phyloP scores from a whole-genome alignment of 495 filamentous ascomycete species.

The Hypomontagnella submonticulosa region DNA sequence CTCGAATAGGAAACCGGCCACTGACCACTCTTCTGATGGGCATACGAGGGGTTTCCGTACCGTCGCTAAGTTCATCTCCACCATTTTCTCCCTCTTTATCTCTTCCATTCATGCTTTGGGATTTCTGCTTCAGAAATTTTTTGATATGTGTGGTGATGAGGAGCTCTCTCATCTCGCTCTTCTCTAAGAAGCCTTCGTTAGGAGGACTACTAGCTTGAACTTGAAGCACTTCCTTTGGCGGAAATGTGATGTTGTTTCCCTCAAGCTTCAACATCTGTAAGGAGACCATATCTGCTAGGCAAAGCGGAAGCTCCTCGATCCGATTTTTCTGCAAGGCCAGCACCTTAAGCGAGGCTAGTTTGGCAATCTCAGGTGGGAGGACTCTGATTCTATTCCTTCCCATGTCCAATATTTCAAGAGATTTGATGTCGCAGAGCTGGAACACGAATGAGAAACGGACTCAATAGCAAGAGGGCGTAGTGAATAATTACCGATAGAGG shows the following conservation, averaged over 20 bases:
- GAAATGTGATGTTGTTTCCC: constrained; percentile 82
- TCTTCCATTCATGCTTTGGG: constrained; percentile 57
- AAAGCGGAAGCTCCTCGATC: constrained; percentile 82
- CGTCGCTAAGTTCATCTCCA: constrained; percentile 73
- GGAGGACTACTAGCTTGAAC: constrained; percentile 57
- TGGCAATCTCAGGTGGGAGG: constrained; percentile 82
- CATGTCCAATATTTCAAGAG: constrained; percentile 91
- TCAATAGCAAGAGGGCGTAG: constrained; percentile 8
- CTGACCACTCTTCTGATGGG: constrained; percentile 78
- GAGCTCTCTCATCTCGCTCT: constrained; percentile 69
- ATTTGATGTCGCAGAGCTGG: constrained; percentile 78
- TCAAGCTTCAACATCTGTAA: constrained; percentile 87
- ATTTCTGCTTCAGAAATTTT: constrained; percentile 73
- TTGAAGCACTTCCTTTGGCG: constrained; percentile 68
- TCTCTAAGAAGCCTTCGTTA: constrained; percentile 57
- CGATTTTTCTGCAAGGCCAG: constrained; percentile 85
- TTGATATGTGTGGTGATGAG: constrained; percentile 79
- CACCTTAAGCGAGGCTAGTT: constrained; percentile 78
- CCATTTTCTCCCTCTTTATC: constrained; percentile 69
- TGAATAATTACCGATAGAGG: constrained; percentile 76
- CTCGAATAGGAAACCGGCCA: constrained; percentile 85
- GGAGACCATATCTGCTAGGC: constrained; percentile 87
- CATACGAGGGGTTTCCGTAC: constrained; percentile 73
- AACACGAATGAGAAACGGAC: constrained; percentile 36
- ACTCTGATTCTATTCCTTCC: constrained; percentile 83